These are phyloP conservation scores for Circinella minor DNA, from an alignment of 371 early-diverging fungal species.

Conservation along the genomic window DNA sequence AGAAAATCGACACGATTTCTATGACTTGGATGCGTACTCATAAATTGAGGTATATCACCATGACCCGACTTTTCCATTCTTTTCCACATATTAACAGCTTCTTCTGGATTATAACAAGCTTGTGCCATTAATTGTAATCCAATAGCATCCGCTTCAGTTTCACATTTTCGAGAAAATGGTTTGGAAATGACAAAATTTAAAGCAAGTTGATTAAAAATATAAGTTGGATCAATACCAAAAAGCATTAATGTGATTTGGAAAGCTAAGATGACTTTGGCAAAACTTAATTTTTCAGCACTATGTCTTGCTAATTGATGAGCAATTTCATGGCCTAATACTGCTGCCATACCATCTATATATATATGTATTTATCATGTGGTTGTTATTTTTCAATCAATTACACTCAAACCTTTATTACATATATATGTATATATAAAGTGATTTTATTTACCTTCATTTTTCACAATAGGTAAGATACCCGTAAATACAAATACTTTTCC, in stretches of 20 bases:
- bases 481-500: constrained; percentile 95
- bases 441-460: constrained; percentile 61
- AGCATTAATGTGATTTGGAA: constrained; percentile 46
- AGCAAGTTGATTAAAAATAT: constrained; percentile 56
- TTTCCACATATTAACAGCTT: constrained; percentile 73
- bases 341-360: constrained; percentile 81
- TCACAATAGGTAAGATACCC: constrained; percentile 77
- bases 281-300: constrained; percentile 81
- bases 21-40: constrained; percentile 89
- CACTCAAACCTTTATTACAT: no score
- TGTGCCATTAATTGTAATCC: constrained; percentile 88
- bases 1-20: constrained; percentile 74
- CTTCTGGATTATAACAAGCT: constrained; percentile 91
- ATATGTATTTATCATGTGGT: background rate
- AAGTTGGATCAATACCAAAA: constrained; percentile 53
- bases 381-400: background rate
- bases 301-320: constrained; percentile 88
- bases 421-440: background rate
- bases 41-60: constrained; percentile 60
- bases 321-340: constrained; percentile 90
- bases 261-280: constrained; percentile 66
- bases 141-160: constrained; percentile 92
- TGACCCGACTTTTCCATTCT: constrained; percentile 50
- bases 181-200: constrained; percentile 66
- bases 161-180: constrained; percentile 90